A percentile compares a stretch with the other conserved stretches of the same genome.
phyloP scores from a whole-genome alignment of 2,329 filamentous ascomycete species.

The Aspergillus texensis region DNA sequence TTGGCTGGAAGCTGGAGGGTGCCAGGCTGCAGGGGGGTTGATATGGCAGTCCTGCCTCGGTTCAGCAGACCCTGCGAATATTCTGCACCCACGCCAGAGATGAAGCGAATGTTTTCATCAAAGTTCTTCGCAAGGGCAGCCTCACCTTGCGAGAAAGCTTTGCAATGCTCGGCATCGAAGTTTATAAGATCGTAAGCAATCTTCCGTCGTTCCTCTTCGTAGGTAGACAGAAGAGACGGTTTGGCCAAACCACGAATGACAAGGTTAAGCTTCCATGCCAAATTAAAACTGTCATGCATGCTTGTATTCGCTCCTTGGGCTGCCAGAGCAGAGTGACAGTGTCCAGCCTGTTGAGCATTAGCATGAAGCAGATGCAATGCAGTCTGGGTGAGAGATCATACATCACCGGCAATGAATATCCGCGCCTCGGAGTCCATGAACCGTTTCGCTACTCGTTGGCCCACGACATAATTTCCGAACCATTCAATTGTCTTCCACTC shows the following conservation, averaged over 20 bases:
- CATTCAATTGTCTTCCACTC: too few relatives aligned
- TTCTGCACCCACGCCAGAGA: neutral
- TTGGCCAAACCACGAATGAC: slow-evolving; percentile 26
- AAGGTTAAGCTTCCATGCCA: slow-evolving; percentile 40
- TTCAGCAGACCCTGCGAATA: neutral
- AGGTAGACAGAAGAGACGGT: too few relatives aligned
- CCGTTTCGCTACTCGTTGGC: too few relatives aligned
- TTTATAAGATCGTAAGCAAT: too few relatives aligned
- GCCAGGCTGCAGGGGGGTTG: neutral
- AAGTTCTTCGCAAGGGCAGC: neutral
- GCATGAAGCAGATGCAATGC: too few relatives aligned
- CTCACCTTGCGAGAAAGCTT: neutral
- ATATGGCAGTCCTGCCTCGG: neutral
- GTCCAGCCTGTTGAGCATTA: too few relatives aligned
- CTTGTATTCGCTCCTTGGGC: slow-evolving; percentile 41
- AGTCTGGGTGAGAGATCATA: too few relatives aligned
- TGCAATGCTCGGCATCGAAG: slow-evolving; percentile 1
- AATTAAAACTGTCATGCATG: slow-evolving; percentile 41
- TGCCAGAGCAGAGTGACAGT: slow-evolving; percentile 36
- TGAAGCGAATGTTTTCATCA: neutral
- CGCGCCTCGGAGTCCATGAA: too few relatives aligned
- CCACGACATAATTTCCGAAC: too few relatives aligned
- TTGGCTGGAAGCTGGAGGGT: neutral
- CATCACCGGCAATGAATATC: too few relatives aligned
- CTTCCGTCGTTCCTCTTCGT: too few relatives aligned